These are phyloP conservation scores for Singerocomus inundabilis DNA, from an alignment of 1,284 basidiomycete genomes.

Conservation along the genomic window DNA sequence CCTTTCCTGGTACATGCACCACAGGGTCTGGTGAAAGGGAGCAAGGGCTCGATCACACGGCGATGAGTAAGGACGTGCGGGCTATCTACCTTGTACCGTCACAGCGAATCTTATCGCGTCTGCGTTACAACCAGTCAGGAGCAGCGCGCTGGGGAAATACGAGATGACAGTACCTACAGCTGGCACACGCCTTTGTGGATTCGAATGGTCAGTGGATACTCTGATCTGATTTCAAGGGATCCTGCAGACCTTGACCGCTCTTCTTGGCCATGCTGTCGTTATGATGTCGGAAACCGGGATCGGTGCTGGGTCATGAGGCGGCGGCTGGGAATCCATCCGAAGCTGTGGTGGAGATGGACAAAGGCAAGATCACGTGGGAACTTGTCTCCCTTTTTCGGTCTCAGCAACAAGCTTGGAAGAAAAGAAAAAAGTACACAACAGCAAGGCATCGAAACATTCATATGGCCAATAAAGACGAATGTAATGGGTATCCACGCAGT, in stretches of 20 bases:
- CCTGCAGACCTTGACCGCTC: conserved; percentile 43
- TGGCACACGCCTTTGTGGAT: conserved; percentile 50
- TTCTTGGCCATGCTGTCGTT: conserved; percentile 40
- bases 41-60: not conserved
- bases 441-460: too few species aligned
- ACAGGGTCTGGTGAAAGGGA: conserved; percentile 43
- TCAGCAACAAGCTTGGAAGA: conserved; percentile 7
- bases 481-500: conserved; percentile 1
- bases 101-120: conserved; percentile 59
- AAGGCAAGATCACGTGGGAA: conserved; percentile 31
- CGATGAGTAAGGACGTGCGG: not conserved
- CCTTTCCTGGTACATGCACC: conserved; percentile 53
- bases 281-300: conserved; percentile 50
- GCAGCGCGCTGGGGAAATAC: not conserved
- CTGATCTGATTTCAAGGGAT: conserved; percentile 2
- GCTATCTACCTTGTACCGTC: conserved; percentile 48
- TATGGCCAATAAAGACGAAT: conserved; percentile 5
- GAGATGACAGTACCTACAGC: conserved; percentile 45
- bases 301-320: conserved; percentile 34
- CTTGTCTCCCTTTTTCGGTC: conserved; percentile 8
- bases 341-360: conserved; percentile 27
- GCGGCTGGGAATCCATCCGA: conserved; percentile 37
- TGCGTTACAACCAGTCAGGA: conserved; percentile 19
- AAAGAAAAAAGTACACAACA: too few species aligned
- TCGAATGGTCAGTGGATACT: conserved; percentile 14